phyloP scores from a whole-genome alignment of 148 eudicot species.

The Salicornia ramosissima region DNA sequence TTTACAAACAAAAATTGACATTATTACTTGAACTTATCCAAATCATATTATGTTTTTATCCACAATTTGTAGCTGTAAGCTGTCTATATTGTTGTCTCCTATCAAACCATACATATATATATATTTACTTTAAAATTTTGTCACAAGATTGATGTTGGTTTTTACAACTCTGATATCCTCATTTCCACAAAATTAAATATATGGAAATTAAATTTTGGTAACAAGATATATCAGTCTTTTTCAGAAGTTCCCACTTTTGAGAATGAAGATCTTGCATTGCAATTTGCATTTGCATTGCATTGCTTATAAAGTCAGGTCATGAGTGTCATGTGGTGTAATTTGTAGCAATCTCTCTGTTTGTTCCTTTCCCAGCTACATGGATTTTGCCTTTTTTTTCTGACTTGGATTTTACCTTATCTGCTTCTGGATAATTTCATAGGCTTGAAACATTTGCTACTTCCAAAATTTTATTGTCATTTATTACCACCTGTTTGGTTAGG shows the following conservation, averaged over 20 bases:
- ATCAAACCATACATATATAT: constrained; percentile 18
- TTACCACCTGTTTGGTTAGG: no score
- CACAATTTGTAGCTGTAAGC: constrained; percentile 4
- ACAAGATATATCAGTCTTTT: constrained; percentile 15
- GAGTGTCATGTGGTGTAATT: background rate
- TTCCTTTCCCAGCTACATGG: background rate
- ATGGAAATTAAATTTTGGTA: background rate
- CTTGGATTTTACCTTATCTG: background rate
- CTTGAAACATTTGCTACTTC: background rate
- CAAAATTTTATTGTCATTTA: no score
- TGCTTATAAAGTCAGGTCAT: background rate
- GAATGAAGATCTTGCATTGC: background rate
- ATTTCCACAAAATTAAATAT: background rate
- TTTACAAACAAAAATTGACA: constrained; percentile 7
- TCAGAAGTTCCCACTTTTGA: constrained; percentile 14
- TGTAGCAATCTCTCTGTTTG: background rate
- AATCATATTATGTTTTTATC: constrained; percentile 12
- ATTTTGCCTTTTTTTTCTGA: background rate
- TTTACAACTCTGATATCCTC: background rate
- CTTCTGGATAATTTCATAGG: background rate
- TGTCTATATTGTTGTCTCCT: no score
- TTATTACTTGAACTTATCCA: constrained; percentile 17
- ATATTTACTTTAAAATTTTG: constrained; percentile 4
- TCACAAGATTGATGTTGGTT: constrained; percentile 18
- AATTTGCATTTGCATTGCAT: no score